Evolutionary conservation across 371 early-diverging fungal genomes (phyloP).

Genomic region (Apophysomyces variabilis): DNA sequence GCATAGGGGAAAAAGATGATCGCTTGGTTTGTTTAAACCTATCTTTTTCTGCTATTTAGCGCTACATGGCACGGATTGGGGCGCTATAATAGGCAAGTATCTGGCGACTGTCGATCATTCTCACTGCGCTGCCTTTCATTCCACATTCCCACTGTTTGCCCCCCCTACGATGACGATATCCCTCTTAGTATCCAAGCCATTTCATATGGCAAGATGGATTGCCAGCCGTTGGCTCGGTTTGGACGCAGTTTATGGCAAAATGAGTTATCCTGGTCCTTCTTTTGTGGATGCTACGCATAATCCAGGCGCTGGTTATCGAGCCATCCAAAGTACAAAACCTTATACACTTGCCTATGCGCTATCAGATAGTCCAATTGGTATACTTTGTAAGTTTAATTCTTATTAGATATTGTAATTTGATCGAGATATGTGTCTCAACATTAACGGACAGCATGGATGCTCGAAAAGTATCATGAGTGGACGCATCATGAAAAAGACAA

Average conservation of each 20-base stretch:
- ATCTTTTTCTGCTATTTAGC: conserved; percentile 15
- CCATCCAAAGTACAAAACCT: conserved; percentile 60
- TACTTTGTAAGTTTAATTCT: conserved; percentile 31
- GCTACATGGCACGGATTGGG: conserved; percentile 62
- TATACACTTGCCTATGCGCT: conserved; percentile 64
- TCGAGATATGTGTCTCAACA: neutral
- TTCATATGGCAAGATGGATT: conserved; percentile 5
- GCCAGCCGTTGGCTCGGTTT: neutral
- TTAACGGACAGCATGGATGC: conserved; percentile 55
- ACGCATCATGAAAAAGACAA: conserved; percentile 45
- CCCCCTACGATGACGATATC: conserved; percentile 34
- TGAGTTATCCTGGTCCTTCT: conserved; percentile 17
- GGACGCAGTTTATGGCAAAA: neutral
- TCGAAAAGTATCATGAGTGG: conserved; percentile 67
- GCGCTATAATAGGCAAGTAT: conserved; percentile 47
- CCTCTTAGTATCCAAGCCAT: conserved; percentile 25
- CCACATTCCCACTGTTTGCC: conserved; percentile 44
- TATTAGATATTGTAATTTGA: too few species aligned
- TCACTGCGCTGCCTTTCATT: conserved; percentile 50
- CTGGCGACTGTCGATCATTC: conserved; percentile 42
- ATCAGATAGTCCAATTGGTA: conserved; percentile 62
- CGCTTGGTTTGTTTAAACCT: too few species aligned
- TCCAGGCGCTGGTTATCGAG: conserved; percentile 55
- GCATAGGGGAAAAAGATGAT: too few species aligned
- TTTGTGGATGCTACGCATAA: conserved; percentile 34